Evolutionary conservation across 2,329 filamentous ascomycete species (phyloP).

Genomic region (Hymenoscyphus fructigenus): DNA sequence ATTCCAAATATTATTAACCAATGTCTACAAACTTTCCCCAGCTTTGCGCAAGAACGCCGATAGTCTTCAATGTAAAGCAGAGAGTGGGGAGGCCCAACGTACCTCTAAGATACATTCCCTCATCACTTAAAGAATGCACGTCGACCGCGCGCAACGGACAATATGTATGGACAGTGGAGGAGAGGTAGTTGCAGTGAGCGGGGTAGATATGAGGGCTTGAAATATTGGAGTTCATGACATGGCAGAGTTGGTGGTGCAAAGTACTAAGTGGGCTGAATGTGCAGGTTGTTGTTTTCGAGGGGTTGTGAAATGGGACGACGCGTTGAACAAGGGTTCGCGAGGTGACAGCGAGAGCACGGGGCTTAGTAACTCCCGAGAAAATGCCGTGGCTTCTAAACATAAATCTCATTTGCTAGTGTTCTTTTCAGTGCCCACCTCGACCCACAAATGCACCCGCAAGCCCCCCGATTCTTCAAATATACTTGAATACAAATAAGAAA

Average conservation of each 20-base stretch:
- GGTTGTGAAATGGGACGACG: slow-evolving; percentile 3
- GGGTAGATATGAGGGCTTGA: slow-evolving; percentile 49
- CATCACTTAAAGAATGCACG: slow-evolving; percentile 46
- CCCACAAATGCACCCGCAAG: too few relatives aligned
- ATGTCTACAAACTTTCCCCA: neutral
- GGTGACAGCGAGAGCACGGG: slow-evolving; percentile 5
- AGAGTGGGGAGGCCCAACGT: slow-evolving; percentile 14
- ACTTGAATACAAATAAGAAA: too few relatives aligned
- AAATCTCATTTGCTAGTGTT: too few relatives aligned
- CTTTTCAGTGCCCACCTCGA: too few relatives aligned
- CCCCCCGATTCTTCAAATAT: too few relatives aligned
- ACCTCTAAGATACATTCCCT: slow-evolving; percentile 54
- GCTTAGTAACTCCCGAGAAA: neutral
- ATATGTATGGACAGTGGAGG: slow-evolving; percentile 60
- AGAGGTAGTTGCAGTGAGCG: slow-evolving; percentile 62
- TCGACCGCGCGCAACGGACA: slow-evolving; percentile 55
- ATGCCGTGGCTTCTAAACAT: neutral
- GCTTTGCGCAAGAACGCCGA: neutral
- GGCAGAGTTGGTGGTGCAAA: slow-evolving; percentile 22
- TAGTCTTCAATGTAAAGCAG: neutral
- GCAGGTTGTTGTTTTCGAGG: neutral
- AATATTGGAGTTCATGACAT: slow-evolving; percentile 50
- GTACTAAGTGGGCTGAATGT: neutral
- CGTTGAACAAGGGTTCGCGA: neutral
- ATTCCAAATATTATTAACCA: slow-evolving; percentile 23